A percentile compares a stretch with the other conserved stretches of the same genome.
phyloP scores from a whole-genome alignment of 805 yeast species.

The Starmerella khaoyaiensis region DNA sequence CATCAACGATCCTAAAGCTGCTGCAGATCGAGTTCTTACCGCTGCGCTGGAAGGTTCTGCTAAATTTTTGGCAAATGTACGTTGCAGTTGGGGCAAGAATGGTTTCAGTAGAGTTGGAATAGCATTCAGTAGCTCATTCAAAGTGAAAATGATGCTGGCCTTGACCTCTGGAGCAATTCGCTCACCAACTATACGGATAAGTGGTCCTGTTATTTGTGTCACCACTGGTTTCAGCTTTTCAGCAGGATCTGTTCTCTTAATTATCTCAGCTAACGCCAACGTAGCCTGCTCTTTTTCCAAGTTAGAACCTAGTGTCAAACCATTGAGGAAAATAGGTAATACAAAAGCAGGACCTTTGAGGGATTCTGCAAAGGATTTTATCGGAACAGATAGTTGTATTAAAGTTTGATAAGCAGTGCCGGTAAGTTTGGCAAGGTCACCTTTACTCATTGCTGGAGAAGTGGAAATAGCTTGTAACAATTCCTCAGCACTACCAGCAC shows the following conservation, averaged over 20 bases:
- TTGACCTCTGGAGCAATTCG: slow-evolving; percentile 82
- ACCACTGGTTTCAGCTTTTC: slow-evolving; percentile 68
- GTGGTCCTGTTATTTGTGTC: slow-evolving; percentile 89
- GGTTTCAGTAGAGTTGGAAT: slow-evolving; percentile 89
- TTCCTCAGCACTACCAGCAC: slow-evolving; percentile 41
- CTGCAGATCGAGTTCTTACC: slow-evolving; percentile 73
- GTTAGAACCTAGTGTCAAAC: slow-evolving; percentile 82
- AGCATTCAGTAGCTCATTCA: slow-evolving; percentile 62
- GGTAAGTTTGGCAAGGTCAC: slow-evolving; percentile 60
- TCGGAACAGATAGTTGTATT: slow-evolving; percentile 46
- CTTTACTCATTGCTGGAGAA: slow-evolving; percentile 53
- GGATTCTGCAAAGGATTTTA: slow-evolving; percentile 50
- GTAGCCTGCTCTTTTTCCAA: slow-evolving; percentile 81
- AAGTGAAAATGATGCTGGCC: slow-evolving; percentile 80
- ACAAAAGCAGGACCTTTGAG: slow-evolving; percentile 78
- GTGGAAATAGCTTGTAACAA: slow-evolving; percentile 50
- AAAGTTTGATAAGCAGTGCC: slow-evolving; percentile 70
- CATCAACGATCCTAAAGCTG: slow-evolving; percentile 76
- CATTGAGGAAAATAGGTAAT: slow-evolving; percentile 84
- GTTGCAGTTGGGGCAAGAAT: slow-evolving; percentile 90
- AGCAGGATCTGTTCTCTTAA: slow-evolving; percentile 72
- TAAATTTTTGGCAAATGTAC: slow-evolving; percentile 88
- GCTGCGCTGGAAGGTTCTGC: slow-evolving; percentile 63
- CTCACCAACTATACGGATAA: slow-evolving; percentile 96
- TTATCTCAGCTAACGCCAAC: slow-evolving; percentile 73